Percentiles rank a stretch among this genome's conserved stretches.
phyloP scores from a whole-genome alignment of 805 yeast genomes.

The Saccharomycopsis lassenensis region DNA sequence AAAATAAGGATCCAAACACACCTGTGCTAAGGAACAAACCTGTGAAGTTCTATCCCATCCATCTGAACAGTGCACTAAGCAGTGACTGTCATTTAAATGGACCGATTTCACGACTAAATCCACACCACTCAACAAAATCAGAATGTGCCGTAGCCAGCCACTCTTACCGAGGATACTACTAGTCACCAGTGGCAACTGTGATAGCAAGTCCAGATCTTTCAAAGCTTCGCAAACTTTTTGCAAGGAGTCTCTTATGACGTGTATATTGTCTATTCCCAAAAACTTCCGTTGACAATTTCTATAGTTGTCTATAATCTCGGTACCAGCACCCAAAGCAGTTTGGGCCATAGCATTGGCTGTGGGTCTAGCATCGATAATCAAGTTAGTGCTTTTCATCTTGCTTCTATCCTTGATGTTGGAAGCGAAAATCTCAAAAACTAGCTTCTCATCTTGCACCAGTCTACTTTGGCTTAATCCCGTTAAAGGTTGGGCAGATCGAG shows the following conservation, averaged over 20 bases:
- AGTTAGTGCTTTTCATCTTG: slow-evolving; percentile 38
- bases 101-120: slow-evolving; percentile 74
- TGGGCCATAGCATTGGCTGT: slow-evolving; percentile 93
- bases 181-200: slow-evolving; percentile 37
- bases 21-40: slow-evolving; percentile 68
- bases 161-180: slow-evolving; percentile 45
- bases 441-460: slow-evolving; percentile 83
- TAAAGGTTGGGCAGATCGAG: slow-evolving; percentile 87
- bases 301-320: slow-evolving; percentile 86
- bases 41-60: slow-evolving; percentile 99
- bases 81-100: slow-evolving; percentile 70
- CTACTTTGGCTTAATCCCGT: slow-evolving; percentile 83
- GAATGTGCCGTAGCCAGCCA: slow-evolving; percentile 69
- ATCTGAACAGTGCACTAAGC: slow-evolving; percentile 89
- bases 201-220: slow-evolving; percentile 54
- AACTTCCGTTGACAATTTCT: slow-evolving; percentile 56
- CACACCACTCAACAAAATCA: slow-evolving; percentile 60
- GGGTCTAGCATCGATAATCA: slow-evolving; percentile 88
- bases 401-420: too few species aligned
- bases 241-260: slow-evolving; percentile 84
- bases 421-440: slow-evolving; percentile 62
- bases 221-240: slow-evolving; percentile 50
- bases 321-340: slow-evolving; percentile 95
- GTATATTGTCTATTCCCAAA: slow-evolving; percentile 89
- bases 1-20: slow-evolving; percentile 83